These are phyloP conservation scores for Aquilaria sinensis DNA, from an alignment of 345 rosid genomes.

Conservation along the genomic window DNA sequence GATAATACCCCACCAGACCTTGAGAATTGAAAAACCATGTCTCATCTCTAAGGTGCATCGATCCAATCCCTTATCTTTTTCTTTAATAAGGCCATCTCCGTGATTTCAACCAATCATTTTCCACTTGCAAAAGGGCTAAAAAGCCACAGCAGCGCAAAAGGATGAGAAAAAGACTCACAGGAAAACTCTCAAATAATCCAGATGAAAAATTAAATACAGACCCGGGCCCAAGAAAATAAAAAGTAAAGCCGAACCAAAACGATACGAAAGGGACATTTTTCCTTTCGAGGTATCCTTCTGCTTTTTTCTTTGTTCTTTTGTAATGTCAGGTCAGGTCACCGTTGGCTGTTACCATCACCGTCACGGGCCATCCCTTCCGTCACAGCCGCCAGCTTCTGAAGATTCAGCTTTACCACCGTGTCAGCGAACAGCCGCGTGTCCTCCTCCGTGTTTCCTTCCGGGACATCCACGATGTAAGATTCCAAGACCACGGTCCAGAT, in stretches of 20 bases:
- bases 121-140: too few species aligned
- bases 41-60: too few species aligned
- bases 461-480: conserved; percentile 83
- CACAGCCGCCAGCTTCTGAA: conserved; percentile 74
- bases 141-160: too few species aligned
- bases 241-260: not conserved
- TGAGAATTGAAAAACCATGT: too few species aligned
- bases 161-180: too few species aligned
- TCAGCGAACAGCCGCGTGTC: conserved; percentile 89
- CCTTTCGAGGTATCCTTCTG: not conserved
- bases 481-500: conserved; percentile 72
- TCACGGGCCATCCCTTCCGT: conserved; percentile 58
- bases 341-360: conserved; percentile 18
- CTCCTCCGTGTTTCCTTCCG: conserved; percentile 89
- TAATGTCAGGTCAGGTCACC: conserved; percentile 15
- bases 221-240: not conserved
- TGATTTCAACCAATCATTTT: too few species aligned
- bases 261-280: not conserved
- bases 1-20: too few species aligned
- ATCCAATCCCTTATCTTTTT: too few species aligned
- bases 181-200: not conserved
- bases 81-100: too few species aligned
- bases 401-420: conserved; percentile 71
- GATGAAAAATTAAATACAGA: not conserved
- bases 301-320: not conserved